Evolutionary conservation across 2,329 filamentous ascomycete genomes (phyloP).

Genomic region (Sclerotinia subarctica): DNA sequence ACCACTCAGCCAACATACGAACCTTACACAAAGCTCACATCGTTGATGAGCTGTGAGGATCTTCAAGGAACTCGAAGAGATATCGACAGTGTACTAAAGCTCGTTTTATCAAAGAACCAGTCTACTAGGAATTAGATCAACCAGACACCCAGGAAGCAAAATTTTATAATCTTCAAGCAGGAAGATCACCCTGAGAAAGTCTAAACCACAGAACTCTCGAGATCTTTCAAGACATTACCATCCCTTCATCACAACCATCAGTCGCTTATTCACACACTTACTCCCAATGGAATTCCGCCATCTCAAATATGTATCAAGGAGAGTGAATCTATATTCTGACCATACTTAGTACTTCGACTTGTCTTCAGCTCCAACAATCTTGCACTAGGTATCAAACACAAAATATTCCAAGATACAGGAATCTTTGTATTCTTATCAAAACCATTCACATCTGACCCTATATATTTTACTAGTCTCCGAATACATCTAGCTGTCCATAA

Average conservation of each 20-base stretch:
- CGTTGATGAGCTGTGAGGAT: neutral
- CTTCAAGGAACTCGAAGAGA: neutral
- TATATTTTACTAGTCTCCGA: neutral
- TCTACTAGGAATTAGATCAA: no score
- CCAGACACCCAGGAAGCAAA: neutral
- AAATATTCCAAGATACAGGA: neutral
- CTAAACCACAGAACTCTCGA: neutral
- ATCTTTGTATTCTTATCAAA: neutral
- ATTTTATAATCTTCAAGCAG: neutral
- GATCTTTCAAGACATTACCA: neutral
- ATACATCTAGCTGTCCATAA: neutral
- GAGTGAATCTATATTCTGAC: conserved; percentile 1
- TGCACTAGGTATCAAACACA: neutral
- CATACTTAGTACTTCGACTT: neutral
- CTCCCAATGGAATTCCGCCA: neutral
- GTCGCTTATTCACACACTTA: conserved; percentile 7
- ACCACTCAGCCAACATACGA: no score
- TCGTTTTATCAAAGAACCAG: neutral
- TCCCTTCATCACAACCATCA: neutral
- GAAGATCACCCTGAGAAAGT: neutral
- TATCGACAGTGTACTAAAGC: neutral
- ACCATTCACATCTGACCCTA: neutral
- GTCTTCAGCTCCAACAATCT: neutral
- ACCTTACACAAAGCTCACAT: no score
- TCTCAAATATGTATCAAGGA: neutral